Evolutionary conservation across 2,329 filamentous ascomycete species (phyloP).

Genomic region (Ramularia endophylla): DNA sequence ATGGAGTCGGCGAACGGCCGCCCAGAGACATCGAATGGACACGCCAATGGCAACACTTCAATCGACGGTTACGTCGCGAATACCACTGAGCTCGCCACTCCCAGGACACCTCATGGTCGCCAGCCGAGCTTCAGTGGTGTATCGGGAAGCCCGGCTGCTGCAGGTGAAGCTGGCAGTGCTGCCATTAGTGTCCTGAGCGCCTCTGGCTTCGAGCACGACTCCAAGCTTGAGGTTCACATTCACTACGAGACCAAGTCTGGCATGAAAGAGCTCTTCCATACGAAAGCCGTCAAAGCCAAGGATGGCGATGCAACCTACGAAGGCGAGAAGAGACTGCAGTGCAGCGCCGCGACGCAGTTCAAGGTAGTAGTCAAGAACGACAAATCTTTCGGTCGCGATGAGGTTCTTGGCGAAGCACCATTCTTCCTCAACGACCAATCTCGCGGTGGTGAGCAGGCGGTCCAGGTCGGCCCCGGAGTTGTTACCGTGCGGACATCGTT

Average conservation of each 20-base stretch:
- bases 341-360: constrained; percentile 79
- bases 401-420: constrained; percentile 76
- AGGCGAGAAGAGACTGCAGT: constrained; percentile 55
- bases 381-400: constrained; percentile 75
- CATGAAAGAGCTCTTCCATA: constrained; percentile 79
- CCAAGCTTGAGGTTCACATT: constrained; percentile 31
- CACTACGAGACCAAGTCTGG: constrained; percentile 49
- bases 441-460: constrained; percentile 58
- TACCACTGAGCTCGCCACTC: constrained; percentile 20
- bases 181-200: constrained; percentile 75
- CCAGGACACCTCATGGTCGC: constrained; percentile 39
- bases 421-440: constrained; percentile 86
- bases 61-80: constrained; percentile 17
- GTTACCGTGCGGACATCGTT: constrained; percentile 43
- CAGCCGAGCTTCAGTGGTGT: constrained; percentile 39
- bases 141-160: constrained; percentile 25
- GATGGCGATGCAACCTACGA: constrained; percentile 63
- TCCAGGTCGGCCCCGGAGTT: constrained; percentile 76
- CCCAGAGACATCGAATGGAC: constrained; percentile 18
- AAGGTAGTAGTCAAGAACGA: constrained; percentile 81
- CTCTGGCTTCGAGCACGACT: constrained; percentile 58
- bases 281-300: constrained; percentile 75
- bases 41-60: constrained; percentile 18
- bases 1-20: constrained; percentile 23
- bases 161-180: constrained; percentile 64